Evolutionary conservation across 2,329 filamentous ascomycete species (phyloP), one percentile per base, ranked within the genome.

Genomic region (Aspergillus chevalieri): DNA sequence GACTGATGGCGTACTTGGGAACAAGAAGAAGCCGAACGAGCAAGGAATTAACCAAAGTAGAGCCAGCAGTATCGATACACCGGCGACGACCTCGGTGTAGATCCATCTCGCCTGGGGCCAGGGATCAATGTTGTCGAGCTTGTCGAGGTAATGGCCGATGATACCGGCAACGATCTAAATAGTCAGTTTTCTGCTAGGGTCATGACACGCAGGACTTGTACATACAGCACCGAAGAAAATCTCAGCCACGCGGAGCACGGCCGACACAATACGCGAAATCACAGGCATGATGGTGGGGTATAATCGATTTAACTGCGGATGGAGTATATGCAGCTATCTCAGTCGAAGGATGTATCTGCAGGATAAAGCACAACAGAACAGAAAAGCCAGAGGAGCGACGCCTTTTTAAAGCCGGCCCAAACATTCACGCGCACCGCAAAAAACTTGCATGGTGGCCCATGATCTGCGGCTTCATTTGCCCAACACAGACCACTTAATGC

Each of bases 11-110:
- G 15, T 68, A 72, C 70, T 50, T 0, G 84, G 84, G 78, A 84
- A 91, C 67, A 85, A 78, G 53, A 83, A 77, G 67, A 90, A 88
- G 43, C 76, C 78, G 46, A 74, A 73, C 2, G 81, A 79, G 62
- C 87, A 87, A 2, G 87, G 87, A 38, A 91, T 75, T 24, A 90
- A 75, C 81, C 86, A 88, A 54, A 91, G 65, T 22, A 91, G 69
- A 4, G 81, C 75, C n/a, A 88, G 73, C 38, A 91, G 66, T 48
- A 90, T 81, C 10, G 83, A 81, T 15, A 91, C 62, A 17, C 77
- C 83, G 2, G 87, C 84, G 36, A 90, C 77, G 15, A 88, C 80
- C 62, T 86, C 80, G 43, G 85, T 81, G 74, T 89, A 91, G 70
- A 91, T 88, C 72, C 85, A 83, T 49, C 86, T 83, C 33, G 78